A percentile compares a stretch with the other conserved stretches of the same genome.
Conservation (phyloP, 2,329 filamentous ascomycete genomes). For the Aureobasidium vineae region DNA sequence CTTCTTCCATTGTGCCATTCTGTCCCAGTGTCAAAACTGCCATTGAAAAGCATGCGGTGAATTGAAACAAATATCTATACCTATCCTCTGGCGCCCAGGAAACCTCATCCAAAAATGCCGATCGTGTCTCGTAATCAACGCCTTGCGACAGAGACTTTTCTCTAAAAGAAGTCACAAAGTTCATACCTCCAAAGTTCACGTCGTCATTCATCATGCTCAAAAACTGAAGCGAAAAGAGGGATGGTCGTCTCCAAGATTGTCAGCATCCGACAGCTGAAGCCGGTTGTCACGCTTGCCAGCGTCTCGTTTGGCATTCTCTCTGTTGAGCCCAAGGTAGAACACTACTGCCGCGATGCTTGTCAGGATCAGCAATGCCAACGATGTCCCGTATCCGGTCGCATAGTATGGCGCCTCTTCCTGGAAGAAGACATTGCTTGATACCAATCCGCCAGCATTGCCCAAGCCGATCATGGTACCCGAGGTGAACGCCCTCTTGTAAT, state of each 20-base stretch:
- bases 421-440: slow-evolving; percentile 55
- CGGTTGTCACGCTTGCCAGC: slow-evolving; percentile 49
- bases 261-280: slow-evolving; percentile 43
- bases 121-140: neutral
- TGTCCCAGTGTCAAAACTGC: neutral
- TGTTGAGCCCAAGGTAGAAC: slow-evolving; percentile 44
- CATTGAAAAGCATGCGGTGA: neutral
- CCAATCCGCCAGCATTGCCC: slow-evolving; percentile 53
- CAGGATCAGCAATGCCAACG: slow-evolving; percentile 50
- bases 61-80: neutral
- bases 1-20: neutral
- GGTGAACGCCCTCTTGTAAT: slow-evolving; percentile 56
- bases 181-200: neutral
- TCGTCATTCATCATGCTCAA: neutral
- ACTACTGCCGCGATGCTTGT: slow-evolving; percentile 43
- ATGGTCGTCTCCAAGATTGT: slow-evolving; percentile 55
- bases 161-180: neutral
- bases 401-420: slow-evolving; percentile 45
- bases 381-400: slow-evolving; percentile 48
- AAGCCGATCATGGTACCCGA: slow-evolving; percentile 54
- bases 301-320: slow-evolving; percentile 50
- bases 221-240: slow-evolving; percentile 49
- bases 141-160: slow-evolving; percentile 8
- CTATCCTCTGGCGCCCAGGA: neutral
- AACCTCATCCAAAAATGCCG: neutral